These are phyloP conservation scores for Cyclotella cryptica DNA, from an alignment of 108 stramenopile species.

Conservation along the genomic window DNA sequence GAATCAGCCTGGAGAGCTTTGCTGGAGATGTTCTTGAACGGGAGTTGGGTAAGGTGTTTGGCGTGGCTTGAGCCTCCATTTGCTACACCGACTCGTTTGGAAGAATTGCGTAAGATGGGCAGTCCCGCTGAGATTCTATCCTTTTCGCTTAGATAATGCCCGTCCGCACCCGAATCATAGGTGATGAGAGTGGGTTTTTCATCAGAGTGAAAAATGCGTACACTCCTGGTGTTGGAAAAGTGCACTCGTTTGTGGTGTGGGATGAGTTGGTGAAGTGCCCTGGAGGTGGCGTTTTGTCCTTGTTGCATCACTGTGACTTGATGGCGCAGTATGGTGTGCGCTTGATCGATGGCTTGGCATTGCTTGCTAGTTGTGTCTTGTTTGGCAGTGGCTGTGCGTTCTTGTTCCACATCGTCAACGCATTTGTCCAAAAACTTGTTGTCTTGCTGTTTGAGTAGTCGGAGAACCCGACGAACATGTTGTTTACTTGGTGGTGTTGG, in stretches of 20 bases:
- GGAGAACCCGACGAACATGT: not conserved
- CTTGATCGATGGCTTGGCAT: not conserved
- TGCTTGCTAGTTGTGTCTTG: not conserved
- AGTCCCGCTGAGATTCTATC: not conserved
- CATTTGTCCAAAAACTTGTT: not conserved
- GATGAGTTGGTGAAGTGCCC: not conserved
- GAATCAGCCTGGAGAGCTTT: not conserved
- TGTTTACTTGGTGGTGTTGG: not conserved
- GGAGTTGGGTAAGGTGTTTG: not conserved
- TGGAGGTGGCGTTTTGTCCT: not conserved
- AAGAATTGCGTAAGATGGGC: not conserved
- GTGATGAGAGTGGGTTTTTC: not conserved
- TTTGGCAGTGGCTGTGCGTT: not conserved
- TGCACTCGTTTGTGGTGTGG: not conserved
- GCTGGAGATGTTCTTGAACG: not conserved
- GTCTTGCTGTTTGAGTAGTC: not conserved
- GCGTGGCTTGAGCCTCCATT: not conserved
- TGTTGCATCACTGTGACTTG: not conserved
- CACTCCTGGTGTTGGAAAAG: not conserved
- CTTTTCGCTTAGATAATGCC: not conserved
- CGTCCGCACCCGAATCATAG: conserved; percentile 10
- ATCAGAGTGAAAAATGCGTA: not conserved
- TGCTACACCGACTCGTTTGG: not conserved
- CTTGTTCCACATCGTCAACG: not conserved
- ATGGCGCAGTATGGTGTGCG: not conserved